A percentile compares a stretch with the other conserved stretches of the same genome.
Conservation (phyloP, 192 early-diverging fungal species). For the Phycomyces nitens region DNA sequence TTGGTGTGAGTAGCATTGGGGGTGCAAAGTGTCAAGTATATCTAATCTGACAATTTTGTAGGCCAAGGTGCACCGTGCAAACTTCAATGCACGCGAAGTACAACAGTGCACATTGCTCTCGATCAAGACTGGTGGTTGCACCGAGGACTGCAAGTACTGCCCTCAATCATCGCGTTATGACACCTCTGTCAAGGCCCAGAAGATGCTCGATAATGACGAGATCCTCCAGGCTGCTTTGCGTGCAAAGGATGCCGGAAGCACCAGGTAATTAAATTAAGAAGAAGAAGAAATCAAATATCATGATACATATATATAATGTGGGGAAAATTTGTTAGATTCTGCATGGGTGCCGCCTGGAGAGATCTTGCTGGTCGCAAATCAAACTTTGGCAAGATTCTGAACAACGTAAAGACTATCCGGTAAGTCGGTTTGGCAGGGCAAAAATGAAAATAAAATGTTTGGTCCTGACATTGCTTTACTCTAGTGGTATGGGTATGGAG, state of each 20-base stretch:
- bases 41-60: no score
- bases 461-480: neutral
- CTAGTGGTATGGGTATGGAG: constrained; percentile 78
- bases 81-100: constrained; percentile 66
- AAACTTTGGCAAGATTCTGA: constrained; percentile 76
- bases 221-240: constrained; percentile 67
- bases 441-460: neutral
- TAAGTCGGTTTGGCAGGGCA: constrained; percentile 35
- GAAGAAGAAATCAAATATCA: neutral
- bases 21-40: no score
- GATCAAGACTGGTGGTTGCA: constrained; percentile 84
- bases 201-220: constrained; percentile 65
- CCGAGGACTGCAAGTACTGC: constrained; percentile 82
- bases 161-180: constrained; percentile 75
- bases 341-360: constrained; percentile 87
- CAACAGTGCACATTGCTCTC: constrained; percentile 78
- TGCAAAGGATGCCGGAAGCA: constrained; percentile 74
- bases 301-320: neutral
- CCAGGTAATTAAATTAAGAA: constrained; percentile 47
- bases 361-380: constrained; percentile 75
- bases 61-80: constrained; percentile 71
- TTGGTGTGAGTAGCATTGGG: constrained; percentile 53
- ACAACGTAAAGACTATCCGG: constrained; percentile 74
- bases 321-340: constrained; percentile 48
- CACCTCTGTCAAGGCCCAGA: constrained; percentile 64